Evolutionary conservation across 2,329 filamentous ascomycete species (phyloP).

Genomic region (Penicillium verrucosum): DNA sequence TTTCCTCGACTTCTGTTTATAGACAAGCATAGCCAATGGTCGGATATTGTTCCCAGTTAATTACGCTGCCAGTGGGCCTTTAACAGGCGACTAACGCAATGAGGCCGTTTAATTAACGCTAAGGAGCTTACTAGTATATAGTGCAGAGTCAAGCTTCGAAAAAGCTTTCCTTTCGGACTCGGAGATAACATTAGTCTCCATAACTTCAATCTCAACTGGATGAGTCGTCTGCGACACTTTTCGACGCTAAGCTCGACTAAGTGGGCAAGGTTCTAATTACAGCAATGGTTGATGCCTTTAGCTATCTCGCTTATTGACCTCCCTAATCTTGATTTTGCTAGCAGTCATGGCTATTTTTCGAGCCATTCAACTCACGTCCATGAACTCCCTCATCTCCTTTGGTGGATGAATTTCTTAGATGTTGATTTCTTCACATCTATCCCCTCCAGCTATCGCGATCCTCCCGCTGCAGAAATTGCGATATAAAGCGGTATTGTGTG

Average conservation of each 20-base stretch:
- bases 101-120: not conserved
- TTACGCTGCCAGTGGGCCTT: not conserved
- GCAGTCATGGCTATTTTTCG: not conserved
- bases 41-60: not conserved
- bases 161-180: not conserved
- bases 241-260: slow-evolving; percentile 2
- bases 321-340: not conserved
- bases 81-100: not conserved
- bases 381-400: too few relatives aligned
- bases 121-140: not conserved
- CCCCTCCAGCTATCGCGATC: not conserved
- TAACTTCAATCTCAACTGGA: not conserved
- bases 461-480: not conserved
- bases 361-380: not conserved
- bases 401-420: not conserved
- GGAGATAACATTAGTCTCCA: not conserved
- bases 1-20: not conserved
- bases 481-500: not conserved
- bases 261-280: slow-evolving; percentile 5
- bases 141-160: slow-evolving; percentile 3
- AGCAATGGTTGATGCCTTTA: not conserved
- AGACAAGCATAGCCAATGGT: not conserved
- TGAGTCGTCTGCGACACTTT: not conserved
- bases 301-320: slow-evolving; percentile 8
- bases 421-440: too few relatives aligned